Evolutionary conservation across 1,284 basidiomycete genomes (phyloP).

Genomic region (Rhodotorula sp.): DNA sequence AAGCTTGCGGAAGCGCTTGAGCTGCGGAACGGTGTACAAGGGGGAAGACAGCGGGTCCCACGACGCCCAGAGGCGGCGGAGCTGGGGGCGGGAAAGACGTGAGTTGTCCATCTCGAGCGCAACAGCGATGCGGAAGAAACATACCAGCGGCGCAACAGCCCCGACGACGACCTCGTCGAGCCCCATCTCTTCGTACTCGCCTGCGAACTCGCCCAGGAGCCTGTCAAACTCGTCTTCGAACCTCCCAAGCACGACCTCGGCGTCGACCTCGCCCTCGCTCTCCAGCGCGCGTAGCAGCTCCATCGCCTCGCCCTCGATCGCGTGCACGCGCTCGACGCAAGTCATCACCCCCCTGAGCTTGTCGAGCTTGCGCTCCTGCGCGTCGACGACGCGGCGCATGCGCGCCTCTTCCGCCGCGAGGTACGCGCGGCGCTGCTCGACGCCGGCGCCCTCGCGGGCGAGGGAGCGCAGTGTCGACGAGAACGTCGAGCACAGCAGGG

Average conservation of each 20-base stretch:
- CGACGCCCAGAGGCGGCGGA: constrained; percentile 34
- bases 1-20: constrained; percentile 52
- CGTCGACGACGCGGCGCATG: constrained; percentile 64
- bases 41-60: constrained; percentile 45
- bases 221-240: constrained; percentile 71
- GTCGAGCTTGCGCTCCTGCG: constrained; percentile 38
- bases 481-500: constrained; percentile 77
- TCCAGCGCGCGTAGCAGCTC: constrained; percentile 15
- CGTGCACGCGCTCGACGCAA: constrained; percentile 24
- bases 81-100: constrained; percentile 19
- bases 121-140: constrained; percentile 44
- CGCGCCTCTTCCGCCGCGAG: constrained; percentile 70
- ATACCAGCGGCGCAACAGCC: constrained; percentile 75
- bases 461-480: constrained; percentile 82
- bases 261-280: constrained; percentile 9
- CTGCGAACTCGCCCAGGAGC: constrained; percentile 68
- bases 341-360: constrained; percentile 26
- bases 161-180: constrained; percentile 91
- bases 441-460: constrained; percentile 80
- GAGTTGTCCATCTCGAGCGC: constrained; percentile 40
- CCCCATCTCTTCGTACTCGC: constrained; percentile 75
- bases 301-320: constrained; percentile 20
- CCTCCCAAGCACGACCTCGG: constrained; percentile 66
- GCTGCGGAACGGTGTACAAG: constrained; percentile 37
- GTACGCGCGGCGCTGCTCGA: constrained; percentile 76